Conservation (phyloP, 2,329 filamentous ascomycete genomes). For the Colletotrichum neosansevieriae region DNA sequence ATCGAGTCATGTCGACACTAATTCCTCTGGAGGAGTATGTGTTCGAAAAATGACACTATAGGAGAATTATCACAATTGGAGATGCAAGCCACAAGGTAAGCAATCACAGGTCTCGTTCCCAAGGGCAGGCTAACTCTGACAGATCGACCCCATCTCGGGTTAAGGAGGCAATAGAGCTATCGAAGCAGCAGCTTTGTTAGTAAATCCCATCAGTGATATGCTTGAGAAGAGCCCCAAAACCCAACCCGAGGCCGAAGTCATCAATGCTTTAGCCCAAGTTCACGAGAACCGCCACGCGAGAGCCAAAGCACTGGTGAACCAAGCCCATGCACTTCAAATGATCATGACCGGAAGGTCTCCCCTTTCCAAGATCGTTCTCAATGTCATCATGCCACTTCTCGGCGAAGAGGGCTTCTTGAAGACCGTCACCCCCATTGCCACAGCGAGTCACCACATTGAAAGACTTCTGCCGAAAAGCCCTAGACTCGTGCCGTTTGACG, state of each 20-base stretch:
- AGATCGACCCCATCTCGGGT: constrained; percentile 44
- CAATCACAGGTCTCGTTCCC: fast-evolving
- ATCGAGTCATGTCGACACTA: constrained; percentile 46
- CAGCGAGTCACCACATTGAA: constrained; percentile 14
- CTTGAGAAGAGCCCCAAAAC: constrained; percentile 22
- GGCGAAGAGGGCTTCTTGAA: constrained; percentile 4
- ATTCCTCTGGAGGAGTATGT: constrained; percentile 48
- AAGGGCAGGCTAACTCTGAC: background rate
- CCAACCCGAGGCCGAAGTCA: background rate
- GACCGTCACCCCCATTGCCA: constrained; percentile 3
- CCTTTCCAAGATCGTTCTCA: no score
- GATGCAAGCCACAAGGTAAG: constrained; percentile 57
- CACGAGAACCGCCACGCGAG: no score
- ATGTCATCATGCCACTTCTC: no score
- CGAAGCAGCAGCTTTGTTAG: constrained; percentile 43
- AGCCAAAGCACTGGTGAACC: no score
- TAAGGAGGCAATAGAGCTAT: constrained; percentile 47
- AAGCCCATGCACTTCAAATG: no score
- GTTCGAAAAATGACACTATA: constrained; percentile 43
- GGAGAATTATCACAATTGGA: constrained; percentile 53
- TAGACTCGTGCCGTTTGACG: no score
- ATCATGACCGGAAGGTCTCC: no score
- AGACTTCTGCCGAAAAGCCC: constrained; percentile 7
- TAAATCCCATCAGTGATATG: constrained; percentile 36
- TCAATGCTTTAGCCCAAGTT: constrained; percentile 8